These are phyloP conservation scores for Umbilicus rupestris DNA, from an alignment of 164 flowering plant genomes.

Conservation along the genomic window DNA sequence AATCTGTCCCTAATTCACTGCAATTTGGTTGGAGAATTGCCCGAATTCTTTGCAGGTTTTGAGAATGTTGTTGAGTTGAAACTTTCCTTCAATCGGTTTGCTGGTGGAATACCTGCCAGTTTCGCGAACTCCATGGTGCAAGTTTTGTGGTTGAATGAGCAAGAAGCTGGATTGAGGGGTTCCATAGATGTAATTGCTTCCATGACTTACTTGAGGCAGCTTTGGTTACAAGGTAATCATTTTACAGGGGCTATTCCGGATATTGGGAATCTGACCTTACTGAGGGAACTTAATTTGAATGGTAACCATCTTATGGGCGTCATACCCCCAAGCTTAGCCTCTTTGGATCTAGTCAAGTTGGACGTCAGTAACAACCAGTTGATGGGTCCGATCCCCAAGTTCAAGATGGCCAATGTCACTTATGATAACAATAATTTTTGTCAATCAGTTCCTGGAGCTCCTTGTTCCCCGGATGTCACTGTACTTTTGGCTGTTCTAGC, in stretches of 20 bases:
- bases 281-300: conserved; percentile 39
- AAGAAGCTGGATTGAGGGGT: conserved; percentile 43
- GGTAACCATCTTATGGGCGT: conserved; percentile 51
- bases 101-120: conserved; percentile 52
- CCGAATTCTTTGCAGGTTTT: conserved; percentile 51
- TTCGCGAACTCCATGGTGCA: conserved; percentile 38
- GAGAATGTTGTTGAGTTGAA: conserved; percentile 32
- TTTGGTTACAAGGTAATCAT: conserved; percentile 74
- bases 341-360: not conserved
- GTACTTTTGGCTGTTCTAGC: conserved; percentile 58
- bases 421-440: conserved; percentile 40
- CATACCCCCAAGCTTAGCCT: conserved; percentile 15
- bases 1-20: conserved; percentile 38
- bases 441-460: conserved; percentile 35
- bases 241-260: conserved; percentile 69
- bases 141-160: conserved; percentile 62
- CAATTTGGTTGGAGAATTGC: conserved; percentile 50
- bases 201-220: conserved; percentile 35
- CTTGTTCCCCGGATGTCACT: conserved; percentile 48
- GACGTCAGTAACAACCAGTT: conserved; percentile 22
- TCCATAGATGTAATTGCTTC: conserved; percentile 42
- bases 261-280: conserved; percentile 35
- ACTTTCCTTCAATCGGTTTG: conserved; percentile 36
- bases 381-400: no score
- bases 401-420: conserved; percentile 21